Conservation (phyloP, 441 rosid species). For the Rhodomyrtus psidioides region DNA sequence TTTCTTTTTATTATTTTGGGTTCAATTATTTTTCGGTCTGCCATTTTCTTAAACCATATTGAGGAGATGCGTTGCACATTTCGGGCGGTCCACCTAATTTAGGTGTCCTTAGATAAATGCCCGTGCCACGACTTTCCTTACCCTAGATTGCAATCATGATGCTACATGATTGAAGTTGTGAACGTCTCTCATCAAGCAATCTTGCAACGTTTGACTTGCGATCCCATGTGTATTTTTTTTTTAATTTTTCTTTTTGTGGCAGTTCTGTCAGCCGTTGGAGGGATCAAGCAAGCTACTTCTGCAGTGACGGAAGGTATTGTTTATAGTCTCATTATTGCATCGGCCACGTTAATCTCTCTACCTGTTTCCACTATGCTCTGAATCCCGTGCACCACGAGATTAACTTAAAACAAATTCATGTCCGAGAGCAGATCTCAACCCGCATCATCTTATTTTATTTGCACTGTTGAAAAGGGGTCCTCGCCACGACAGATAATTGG, state of each 20-base stretch:
- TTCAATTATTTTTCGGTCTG: no score
- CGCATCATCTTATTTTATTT: neutral
- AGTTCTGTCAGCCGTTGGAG: conserved; percentile 58
- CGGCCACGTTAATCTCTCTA: neutral
- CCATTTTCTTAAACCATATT: no score
- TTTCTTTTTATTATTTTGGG: no score
- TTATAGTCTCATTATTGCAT: neutral
- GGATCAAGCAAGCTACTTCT: conserved; percentile 32
- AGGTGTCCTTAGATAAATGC: no score
- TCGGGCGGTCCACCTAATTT: no score
- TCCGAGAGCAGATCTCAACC: neutral
- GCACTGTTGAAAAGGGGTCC: neutral
- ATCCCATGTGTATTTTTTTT: neutral
- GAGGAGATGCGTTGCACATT: no score
- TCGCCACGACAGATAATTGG: neutral
- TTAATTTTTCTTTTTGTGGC: neutral
- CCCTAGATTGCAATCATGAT: no score
- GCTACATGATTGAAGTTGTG: no score
- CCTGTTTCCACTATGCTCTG: neutral
- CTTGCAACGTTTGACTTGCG: neutral
- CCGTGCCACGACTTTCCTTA: no score
- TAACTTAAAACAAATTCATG: neutral
- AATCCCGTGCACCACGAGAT: neutral
- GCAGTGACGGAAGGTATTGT: conserved; percentile 33
- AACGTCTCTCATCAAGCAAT: no score